Evolutionary conservation across 768 basidiomycete genomes (phyloP).

Genomic region (Rhodosporidiobolus sp.): DNA sequence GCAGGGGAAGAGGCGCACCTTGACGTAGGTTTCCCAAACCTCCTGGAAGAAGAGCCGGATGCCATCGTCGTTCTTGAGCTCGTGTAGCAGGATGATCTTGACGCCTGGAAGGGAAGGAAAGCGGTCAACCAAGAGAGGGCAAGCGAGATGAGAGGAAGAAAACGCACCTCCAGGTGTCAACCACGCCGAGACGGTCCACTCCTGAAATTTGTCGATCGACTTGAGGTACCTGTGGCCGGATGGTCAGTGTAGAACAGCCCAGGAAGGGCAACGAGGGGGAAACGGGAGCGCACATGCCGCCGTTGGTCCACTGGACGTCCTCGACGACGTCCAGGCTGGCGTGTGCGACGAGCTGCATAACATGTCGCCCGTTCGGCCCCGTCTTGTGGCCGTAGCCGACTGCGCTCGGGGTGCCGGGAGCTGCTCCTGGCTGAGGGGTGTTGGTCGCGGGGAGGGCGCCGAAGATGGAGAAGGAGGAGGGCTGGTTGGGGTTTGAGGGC

Average conservation of each 20-base stretch:
- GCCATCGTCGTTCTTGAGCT: slow-evolving; percentile 94
- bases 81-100: slow-evolving; percentile 91
- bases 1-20: slow-evolving; percentile 58
- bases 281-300: slow-evolving; percentile 45
- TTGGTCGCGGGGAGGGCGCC: slow-evolving; percentile 19
- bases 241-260: neutral
- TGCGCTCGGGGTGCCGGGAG: neutral
- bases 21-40: slow-evolving; percentile 95
- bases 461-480: slow-evolving; percentile 49
- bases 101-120: slow-evolving; percentile 61
- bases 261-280: neutral
- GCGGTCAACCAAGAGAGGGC: slow-evolving; percentile 14
- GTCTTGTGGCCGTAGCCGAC: slow-evolving; percentile 42
- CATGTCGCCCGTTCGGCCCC: slow-evolving; percentile 55
- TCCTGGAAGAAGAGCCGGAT: slow-evolving; percentile 89
- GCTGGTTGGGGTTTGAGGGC: slow-evolving; percentile 42
- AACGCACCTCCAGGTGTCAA: slow-evolving; percentile 89
- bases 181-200: slow-evolving; percentile 97
- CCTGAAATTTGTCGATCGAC: slow-evolving; percentile 93
- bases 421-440: neutral
- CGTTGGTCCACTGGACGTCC: slow-evolving; percentile 81
- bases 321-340: slow-evolving; percentile 92
- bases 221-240: slow-evolving; percentile 76
- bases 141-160: neutral
- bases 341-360: slow-evolving; percentile 98